These are phyloP conservation scores for Stropharia rugosoannulata DNA, from an alignment of 768 basidiomycete genomes.

Conservation along the genomic window DNA sequence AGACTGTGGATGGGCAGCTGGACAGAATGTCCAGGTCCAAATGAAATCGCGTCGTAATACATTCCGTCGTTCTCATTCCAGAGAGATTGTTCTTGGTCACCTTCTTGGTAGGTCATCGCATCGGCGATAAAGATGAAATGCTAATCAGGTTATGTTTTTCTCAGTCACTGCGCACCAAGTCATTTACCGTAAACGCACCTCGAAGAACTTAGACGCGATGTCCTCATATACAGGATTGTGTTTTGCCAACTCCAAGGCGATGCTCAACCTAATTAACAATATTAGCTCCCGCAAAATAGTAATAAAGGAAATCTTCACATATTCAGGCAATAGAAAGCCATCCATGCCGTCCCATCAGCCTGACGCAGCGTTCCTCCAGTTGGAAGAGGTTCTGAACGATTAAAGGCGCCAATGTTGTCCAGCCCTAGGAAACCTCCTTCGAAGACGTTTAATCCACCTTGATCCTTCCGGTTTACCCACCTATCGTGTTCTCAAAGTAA, in stretches of 20 bases:
- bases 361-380: conserved; percentile 94
- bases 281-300: conserved; percentile 1
- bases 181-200: conserved; percentile 42
- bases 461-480: conserved; percentile 99
- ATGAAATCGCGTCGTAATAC: conserved; percentile 97
- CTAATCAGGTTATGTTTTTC: conserved; percentile 33
- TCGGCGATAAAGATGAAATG: conserved; percentile 99
- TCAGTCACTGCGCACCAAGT: background rate
- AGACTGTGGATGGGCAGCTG: conserved; percentile 93
- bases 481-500: conserved; percentile 30
- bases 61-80: conserved; percentile 98
- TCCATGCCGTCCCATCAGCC: conserved; percentile 99
- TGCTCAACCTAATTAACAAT: conserved; percentile 70
- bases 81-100: conserved; percentile 76
- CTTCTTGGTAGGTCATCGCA: conserved; percentile 91
- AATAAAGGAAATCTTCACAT: conserved; percentile 55
- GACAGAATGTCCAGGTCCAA: conserved; percentile 77
- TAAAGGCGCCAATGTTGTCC: conserved; percentile 98
- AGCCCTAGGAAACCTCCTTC: conserved; percentile 98
- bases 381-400: conserved; percentile 94
- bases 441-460: conserved; percentile 93
- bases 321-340: conserved; percentile 98
- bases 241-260: conserved; percentile 96
- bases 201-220: conserved; percentile 98
- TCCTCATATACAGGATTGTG: conserved; percentile 98